phyloP scores from a whole-genome alignment of 306 rosid species.

The Cicer cuneatum region DNA sequence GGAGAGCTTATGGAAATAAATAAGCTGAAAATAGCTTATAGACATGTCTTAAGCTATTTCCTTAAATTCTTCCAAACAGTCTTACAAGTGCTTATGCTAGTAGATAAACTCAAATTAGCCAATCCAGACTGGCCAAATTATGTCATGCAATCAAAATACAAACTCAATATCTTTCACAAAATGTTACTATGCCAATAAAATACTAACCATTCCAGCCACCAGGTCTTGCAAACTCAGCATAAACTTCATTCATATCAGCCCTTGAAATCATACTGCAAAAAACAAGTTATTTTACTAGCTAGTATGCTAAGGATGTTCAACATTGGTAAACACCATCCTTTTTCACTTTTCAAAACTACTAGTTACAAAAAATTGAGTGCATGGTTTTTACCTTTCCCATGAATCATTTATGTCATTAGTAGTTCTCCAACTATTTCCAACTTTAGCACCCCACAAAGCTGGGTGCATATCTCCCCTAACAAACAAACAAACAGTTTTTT shows the following conservation, averaged over 20 bases:
- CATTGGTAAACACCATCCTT: slow-evolving; percentile 12
- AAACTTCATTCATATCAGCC: slow-evolving; percentile 83
- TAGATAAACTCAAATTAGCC: no score
- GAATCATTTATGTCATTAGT: slow-evolving; percentile 77
- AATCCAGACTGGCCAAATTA: not conserved
- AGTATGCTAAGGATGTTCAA: not conserved
- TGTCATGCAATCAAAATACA: not conserved
- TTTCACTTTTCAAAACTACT: slow-evolving; percentile 31
- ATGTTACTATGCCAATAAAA: not conserved
- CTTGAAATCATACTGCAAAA: slow-evolving; percentile 77
- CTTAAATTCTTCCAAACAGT: no score
- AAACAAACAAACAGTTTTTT: slow-evolving; percentile 17
- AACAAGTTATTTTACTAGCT: slow-evolving; percentile 14
- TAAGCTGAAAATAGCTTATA: no score
- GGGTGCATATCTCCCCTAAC: slow-evolving; percentile 97
- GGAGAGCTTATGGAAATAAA: no score
- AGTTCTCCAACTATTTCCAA: slow-evolving; percentile 99
- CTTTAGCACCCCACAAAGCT: slow-evolving; percentile 81
- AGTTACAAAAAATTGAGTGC: not conserved
- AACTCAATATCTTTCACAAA: not conserved
- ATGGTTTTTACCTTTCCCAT: slow-evolving; percentile 74
- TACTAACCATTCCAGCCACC: slow-evolving; percentile 98
- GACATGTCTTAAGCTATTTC: no score
- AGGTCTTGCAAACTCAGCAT: slow-evolving; percentile 81
- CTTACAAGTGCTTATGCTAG: no score